Percentiles rank a stretch among this genome's conserved stretches.
These are phyloP conservation scores for Arthrobotrys conoides DNA, from an alignment of 2,329 filamentous ascomycete species.

Conservation along the genomic window DNA sequence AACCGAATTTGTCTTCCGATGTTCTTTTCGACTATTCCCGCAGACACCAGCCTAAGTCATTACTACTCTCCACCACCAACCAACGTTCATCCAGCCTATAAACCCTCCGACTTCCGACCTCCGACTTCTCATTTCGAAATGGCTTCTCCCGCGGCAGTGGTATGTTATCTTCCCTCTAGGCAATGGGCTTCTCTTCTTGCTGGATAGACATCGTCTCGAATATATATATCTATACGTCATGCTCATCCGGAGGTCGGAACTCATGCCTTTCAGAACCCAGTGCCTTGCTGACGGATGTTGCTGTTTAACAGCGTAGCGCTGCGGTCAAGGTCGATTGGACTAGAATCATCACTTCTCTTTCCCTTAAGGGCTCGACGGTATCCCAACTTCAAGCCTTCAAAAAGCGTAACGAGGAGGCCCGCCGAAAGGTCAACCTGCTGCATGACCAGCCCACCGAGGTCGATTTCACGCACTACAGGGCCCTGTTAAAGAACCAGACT, in stretches of 20 bases:
- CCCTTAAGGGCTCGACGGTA: constrained; percentile 94
- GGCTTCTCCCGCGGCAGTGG: constrained; percentile 57
- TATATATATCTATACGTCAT: too few relatives aligned
- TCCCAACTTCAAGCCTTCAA: constrained; percentile 95
- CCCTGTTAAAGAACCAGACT: constrained; percentile 93
- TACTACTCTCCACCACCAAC: not conserved
- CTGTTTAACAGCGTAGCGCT: constrained; percentile 83
- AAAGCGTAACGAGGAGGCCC: constrained; percentile 99
- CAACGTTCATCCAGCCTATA: not conserved
- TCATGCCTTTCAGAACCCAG: too few relatives aligned
- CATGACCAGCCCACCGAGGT: constrained; percentile 86
- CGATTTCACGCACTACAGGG: constrained; percentile 95
- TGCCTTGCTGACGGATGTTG: constrained; percentile 5
- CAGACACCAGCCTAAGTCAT: not conserved
- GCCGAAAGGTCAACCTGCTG: constrained; percentile 89
- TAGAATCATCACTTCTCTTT: constrained; percentile 92
- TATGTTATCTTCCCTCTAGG: constrained; percentile 21
- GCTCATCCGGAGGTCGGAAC: not conserved
- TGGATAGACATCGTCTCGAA: not conserved
- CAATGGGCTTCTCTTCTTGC: not conserved
- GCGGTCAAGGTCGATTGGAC: constrained; percentile 99
- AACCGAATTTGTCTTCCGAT: constrained; percentile 20
- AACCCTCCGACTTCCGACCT: not conserved
- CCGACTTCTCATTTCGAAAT: constrained; percentile 21
- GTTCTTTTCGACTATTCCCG: constrained; percentile 11